Percentiles rank a stretch among this genome's conserved stretches.
Conservation (phyloP, 164 flowering plant species). For the Vitis labrusca region DNA sequence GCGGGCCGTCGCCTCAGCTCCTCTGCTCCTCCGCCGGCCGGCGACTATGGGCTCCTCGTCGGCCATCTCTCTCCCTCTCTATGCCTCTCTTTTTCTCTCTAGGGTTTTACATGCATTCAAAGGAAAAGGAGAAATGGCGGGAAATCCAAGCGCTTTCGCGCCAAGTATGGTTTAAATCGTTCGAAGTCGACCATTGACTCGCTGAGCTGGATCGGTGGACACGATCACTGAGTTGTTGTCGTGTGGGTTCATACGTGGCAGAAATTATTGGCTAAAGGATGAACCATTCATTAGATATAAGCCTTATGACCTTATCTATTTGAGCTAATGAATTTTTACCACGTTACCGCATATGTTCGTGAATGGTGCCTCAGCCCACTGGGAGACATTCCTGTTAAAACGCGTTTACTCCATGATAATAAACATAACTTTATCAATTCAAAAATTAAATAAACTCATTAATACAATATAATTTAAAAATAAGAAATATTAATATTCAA, state of each 20-base stretch:
- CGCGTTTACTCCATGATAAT: too few species aligned
- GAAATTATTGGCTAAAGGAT: not conserved
- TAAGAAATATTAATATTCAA: too few species aligned
- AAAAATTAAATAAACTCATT: too few species aligned
- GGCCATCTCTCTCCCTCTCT: constrained; percentile 29
- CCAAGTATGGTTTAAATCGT: not conserved
- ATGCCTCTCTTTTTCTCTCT: constrained; percentile 2
- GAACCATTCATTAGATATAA: not conserved
- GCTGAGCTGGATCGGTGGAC: not conserved
- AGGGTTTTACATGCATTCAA: not conserved
- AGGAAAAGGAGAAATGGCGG: not conserved
- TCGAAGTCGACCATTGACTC: not conserved
- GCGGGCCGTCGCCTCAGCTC: constrained; percentile 45
- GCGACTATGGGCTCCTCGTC: constrained; percentile 35
- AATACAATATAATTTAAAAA: too few species aligned
- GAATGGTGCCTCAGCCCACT: too few species aligned
- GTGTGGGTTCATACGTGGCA: not conserved
- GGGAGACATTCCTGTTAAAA: too few species aligned
- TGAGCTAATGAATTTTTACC: too few species aligned
- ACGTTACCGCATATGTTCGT: too few species aligned
- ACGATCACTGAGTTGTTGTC: not conserved
- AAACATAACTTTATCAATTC: too few species aligned
- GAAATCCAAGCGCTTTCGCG: not conserved
- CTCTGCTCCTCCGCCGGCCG: constrained; percentile 51
- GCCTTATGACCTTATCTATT: too few species aligned